Evolutionary conservation across 768 basidiomycete species (phyloP).

Genomic region (Phylloporus rhodoxanthus): DNA sequence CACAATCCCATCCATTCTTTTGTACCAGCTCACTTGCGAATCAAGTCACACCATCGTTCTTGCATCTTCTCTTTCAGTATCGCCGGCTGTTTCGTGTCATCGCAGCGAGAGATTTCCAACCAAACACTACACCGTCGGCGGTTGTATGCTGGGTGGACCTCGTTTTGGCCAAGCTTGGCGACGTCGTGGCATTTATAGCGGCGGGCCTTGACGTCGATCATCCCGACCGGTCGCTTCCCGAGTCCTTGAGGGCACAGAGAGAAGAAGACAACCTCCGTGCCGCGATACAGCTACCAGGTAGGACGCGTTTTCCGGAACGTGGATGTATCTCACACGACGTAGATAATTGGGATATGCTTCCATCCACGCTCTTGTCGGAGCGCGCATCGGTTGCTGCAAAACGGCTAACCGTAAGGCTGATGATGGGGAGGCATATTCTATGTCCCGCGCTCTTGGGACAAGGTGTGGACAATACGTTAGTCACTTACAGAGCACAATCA

Average conservation of each 20-base stretch:
- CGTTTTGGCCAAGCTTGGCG: slow-evolving; percentile 48
- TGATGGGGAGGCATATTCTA: slow-evolving; percentile 53
- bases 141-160: slow-evolving; percentile 65
- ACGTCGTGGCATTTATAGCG: slow-evolving; percentile 30
- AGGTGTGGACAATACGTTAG: slow-evolving; percentile 18
- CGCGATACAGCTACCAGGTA: slow-evolving; percentile 66
- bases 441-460: slow-evolving; percentile 30
- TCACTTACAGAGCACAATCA: background rate
- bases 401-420: slow-evolving; percentile 51
- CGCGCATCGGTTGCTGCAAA: slow-evolving; percentile 54
- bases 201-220: slow-evolving; percentile 15
- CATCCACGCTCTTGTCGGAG: slow-evolving; percentile 41
- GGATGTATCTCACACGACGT: slow-evolving; percentile 8
- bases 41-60: slow-evolving; percentile 29
- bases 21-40: slow-evolving; percentile 6
- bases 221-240: slow-evolving; percentile 14
- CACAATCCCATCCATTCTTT: background rate
- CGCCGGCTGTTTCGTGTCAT: slow-evolving; percentile 44
- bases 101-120: slow-evolving; percentile 31
- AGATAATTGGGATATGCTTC: slow-evolving; percentile 54
- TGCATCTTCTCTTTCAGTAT: slow-evolving; percentile 45
- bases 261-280: slow-evolving; percentile 51
- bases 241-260: slow-evolving; percentile 35
- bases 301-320: background rate
- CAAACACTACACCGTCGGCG: slow-evolving; percentile 22